Percentiles rank a stretch among this genome's conserved stretches.
Conservation (phyloP, 768 basidiomycete species). For the Mrakia blollopis region DNA sequence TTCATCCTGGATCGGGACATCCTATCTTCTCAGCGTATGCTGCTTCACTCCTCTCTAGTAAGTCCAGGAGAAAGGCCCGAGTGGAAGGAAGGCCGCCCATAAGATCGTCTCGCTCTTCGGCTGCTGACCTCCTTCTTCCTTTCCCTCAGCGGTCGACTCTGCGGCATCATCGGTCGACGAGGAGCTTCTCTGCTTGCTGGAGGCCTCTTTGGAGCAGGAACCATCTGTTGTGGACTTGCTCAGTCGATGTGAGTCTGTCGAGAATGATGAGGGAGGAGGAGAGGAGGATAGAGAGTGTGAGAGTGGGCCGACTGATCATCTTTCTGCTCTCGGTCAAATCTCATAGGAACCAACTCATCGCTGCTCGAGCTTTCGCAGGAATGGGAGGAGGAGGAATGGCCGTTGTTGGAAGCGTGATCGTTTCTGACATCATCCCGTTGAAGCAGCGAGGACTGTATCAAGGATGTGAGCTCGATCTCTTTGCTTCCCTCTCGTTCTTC, state of each 20-base stretch:
- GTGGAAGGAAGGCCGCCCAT: not conserved
- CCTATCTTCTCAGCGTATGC: conserved; percentile 46
- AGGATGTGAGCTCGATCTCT: conserved; percentile 60
- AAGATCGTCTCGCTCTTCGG: not conserved
- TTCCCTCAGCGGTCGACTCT: conserved; percentile 37
- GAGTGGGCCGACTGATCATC: not conserved
- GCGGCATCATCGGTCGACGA: conserved; percentile 54
- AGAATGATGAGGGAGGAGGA: no score
- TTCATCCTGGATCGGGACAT: conserved; percentile 29
- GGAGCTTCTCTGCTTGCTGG: conserved; percentile 81
- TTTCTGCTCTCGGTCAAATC: not conserved
- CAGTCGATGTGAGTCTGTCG: conserved; percentile 72
- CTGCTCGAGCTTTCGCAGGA: conserved; percentile 68
- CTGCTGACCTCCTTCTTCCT: not conserved
- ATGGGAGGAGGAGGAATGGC: conserved; percentile 72
- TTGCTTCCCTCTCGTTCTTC: not conserved
- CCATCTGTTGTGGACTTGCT: conserved; percentile 77
- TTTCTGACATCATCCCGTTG: conserved; percentile 71
- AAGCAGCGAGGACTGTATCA: conserved; percentile 86
- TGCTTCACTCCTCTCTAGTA: conserved; percentile 69
- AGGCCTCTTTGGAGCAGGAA: conserved; percentile 70
- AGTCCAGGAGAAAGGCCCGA: not conserved
- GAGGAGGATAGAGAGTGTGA: no score
- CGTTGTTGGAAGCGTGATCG: conserved; percentile 25
- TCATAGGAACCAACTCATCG: conserved; percentile 21